A percentile compares a stretch with the other conserved stretches of the same genome.
Evolutionary conservation across 495 filamentous ascomycete species (phyloP).

Genomic region (Tuber melanosporum): DNA sequence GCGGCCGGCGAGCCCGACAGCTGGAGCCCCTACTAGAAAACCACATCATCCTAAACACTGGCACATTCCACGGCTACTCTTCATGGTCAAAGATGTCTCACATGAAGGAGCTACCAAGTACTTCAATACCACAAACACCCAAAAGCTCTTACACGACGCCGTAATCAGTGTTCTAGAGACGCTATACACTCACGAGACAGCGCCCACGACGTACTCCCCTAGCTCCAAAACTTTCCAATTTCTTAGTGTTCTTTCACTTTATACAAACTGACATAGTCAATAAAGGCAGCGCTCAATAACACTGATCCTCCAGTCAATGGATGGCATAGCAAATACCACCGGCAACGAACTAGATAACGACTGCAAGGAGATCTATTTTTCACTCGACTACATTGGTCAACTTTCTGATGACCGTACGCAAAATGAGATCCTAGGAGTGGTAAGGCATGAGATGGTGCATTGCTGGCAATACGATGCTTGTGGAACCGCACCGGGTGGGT

Average conservation of each 20-base stretch:
- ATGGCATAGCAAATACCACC: conserved; percentile 81
- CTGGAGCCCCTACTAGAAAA: conserved; percentile 12
- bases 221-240: neutral
- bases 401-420: conserved; percentile 44
- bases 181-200: conserved; percentile 53
- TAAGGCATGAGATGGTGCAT: conserved; percentile 91
- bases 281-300: conserved; percentile 68
- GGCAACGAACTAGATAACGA: conserved; percentile 75
- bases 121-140: conserved; percentile 54
- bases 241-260: neutral
- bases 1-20: conserved; percentile 12
- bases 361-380: conserved; percentile 94
- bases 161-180: conserved; percentile 59
- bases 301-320: conserved; percentile 70
- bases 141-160: conserved; percentile 53
- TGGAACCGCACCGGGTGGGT: conserved; percentile 61
- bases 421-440: conserved; percentile 71
- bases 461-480: conserved; percentile 79
- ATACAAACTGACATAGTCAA: conserved; percentile 44
- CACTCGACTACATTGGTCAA: conserved; percentile 62
- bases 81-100: conserved; percentile 63
- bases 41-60: conserved; percentile 17
- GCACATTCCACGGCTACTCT: conserved; percentile 57
- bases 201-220: conserved; percentile 45
- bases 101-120: conserved; percentile 59